Base-by-base conservation (phyloP, 352 stramenopile species). In the Globisporangium recalcitrans region DNA sequence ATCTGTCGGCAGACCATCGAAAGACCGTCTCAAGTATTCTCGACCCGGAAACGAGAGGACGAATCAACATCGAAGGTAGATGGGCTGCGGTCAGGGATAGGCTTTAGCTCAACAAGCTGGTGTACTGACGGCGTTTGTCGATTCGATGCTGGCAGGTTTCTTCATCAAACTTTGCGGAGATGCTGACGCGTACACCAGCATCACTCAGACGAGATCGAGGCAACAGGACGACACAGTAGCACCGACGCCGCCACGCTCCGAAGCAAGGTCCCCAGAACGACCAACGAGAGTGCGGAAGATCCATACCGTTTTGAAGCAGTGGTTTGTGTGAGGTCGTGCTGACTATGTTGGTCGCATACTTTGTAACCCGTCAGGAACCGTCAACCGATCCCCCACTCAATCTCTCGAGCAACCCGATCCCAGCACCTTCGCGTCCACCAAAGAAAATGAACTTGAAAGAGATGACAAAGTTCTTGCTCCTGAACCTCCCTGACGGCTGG, bases 401-500 rank as follows among this genome's bases (percentile, higher is more conserved):
- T 59, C 36, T 69, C 59, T 21, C 64, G 31, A 19, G 65, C 60
- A 63, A 21, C 52, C 26, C 52, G 13, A 48, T 75, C 22, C 69
- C 69, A 32, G 74, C 72, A 26, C 72, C 77, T 4, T 58, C 71
- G 7, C 71, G 70, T 22, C 58, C 74, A 0, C 58, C 38, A 46
- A 46, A 71, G 24, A 88, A 83, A 34, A 73, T 88, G 72, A 86
- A 61, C 19, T 90, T 82, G 81, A 85, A 86, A 36, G 77, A 93
- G 44, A 89, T 93, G 77, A 87, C 84, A 40, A 83, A 85, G 46
- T 75, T 89, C 21, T 58, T 93, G 1, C 59, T 82, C 4, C 38
- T 91, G 21, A 90, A 90, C 32, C 67, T 93, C 1, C 85, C 85
- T 0, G 73, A 88, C 26, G 83, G 85, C 9, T 95, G 86, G 86